Conservation (phyloP, 495 filamentous ascomycete species). For the Zalerion maritima region DNA sequence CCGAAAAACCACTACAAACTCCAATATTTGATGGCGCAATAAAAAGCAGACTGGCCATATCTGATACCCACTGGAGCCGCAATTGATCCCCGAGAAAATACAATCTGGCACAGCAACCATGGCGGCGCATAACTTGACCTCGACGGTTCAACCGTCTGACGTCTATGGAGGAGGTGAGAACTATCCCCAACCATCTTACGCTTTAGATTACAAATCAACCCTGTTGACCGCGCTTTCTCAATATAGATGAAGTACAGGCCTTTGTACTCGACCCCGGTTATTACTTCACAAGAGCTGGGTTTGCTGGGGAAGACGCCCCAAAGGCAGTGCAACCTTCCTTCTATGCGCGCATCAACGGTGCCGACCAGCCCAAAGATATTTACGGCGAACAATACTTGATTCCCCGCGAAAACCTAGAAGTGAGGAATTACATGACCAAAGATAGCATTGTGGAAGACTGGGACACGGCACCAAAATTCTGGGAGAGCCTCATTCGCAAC, state of each 20-base stretch:
- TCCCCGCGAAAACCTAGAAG: constrained; percentile 57
- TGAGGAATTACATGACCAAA: constrained; percentile 77
- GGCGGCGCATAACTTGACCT: constrained; percentile 12
- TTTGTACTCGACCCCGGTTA: constrained; percentile 93
- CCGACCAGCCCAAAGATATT: constrained; percentile 43
- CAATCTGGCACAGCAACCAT: no score
- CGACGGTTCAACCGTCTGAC: constrained; percentile 38
- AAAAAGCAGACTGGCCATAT: no score
- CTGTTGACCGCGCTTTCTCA: constrained; percentile 11
- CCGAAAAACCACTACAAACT: no score
- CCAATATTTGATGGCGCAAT: no score
- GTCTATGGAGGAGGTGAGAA: constrained; percentile 71
- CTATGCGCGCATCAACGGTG: constrained; percentile 49
- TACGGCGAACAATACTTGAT: constrained; percentile 81
- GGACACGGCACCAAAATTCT: constrained; percentile 78
- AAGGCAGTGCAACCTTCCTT: constrained; percentile 83
- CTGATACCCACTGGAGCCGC: no score
- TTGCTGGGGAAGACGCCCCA: constrained; percentile 92
- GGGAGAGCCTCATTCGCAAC: constrained; percentile 64
- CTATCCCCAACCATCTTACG: constrained; percentile 10
- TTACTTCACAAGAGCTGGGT: constrained; percentile 80
- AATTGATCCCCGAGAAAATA: no score
- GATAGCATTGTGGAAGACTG: constrained; percentile 93
- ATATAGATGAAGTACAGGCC: constrained; percentile 82
- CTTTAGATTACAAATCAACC: constrained; percentile 2